phyloP scores from a whole-genome alignment of 257 asterid genomes.

The Nicotiana otophora region DNA sequence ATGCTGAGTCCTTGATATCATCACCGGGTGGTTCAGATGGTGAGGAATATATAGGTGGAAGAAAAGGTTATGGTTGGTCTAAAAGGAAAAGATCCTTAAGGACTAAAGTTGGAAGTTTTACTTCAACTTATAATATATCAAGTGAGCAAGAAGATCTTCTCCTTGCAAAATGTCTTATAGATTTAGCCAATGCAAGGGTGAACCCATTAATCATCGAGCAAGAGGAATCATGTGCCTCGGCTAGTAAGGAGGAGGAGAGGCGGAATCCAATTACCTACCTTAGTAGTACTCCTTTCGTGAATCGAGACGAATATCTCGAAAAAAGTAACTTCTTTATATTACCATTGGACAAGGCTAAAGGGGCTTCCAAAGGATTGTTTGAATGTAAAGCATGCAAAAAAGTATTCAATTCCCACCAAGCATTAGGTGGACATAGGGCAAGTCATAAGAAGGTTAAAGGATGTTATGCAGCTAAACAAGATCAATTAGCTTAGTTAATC shows the following conservation, averaged over 20 bases:
- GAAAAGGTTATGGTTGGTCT: conserved; percentile 51
- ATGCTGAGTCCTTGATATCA: conserved; percentile 62
- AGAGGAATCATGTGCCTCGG: conserved; percentile 77
- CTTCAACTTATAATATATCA: conserved; percentile 21
- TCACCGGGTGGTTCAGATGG: conserved; percentile 52
- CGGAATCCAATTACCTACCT: conserved; percentile 27
- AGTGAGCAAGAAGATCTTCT: conserved; percentile 75
- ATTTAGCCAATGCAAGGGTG: conserved; percentile 55
- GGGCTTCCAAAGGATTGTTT: conserved; percentile 51
- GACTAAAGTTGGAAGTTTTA: conserved; percentile 46
- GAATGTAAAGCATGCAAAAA: conserved; percentile 93
- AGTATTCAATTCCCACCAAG: conserved; percentile 93
- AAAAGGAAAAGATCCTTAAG: conserved; percentile 74
- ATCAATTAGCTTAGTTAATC: conserved; percentile 28
- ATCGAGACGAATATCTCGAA: conserved; percentile 1
- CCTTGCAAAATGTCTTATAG: conserved; percentile 67
- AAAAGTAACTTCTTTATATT: background rate
- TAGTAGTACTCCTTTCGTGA: background rate
- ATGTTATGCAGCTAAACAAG: conserved; percentile 77
- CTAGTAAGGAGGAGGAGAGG: conserved; percentile 61
- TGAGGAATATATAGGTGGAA: conserved; percentile 29
- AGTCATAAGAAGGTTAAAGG: conserved; percentile 94
- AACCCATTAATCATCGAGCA: conserved; percentile 41
- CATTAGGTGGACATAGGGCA: conserved; percentile 88
- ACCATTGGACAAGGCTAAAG: conserved; percentile 32